Base-by-base conservation (phyloP, 139 green algal genomes). In the Haematococcus lacustris region DNA sequence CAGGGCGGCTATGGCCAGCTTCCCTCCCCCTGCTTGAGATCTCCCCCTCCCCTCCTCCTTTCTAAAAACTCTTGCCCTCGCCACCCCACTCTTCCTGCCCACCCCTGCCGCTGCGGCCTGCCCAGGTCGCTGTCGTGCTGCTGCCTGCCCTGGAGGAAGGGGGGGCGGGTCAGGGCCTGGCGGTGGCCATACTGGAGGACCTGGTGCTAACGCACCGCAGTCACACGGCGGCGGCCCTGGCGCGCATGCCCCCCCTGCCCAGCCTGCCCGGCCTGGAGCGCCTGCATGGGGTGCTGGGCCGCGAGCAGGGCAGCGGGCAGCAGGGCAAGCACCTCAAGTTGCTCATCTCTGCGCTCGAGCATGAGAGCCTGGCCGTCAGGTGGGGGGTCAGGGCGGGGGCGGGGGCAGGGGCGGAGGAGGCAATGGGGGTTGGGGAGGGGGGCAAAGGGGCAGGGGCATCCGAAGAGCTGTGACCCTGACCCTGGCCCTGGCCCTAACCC, bases 81-180 rank as follows among this genome's bases (percentile, higher is more conserved):
- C n/a, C n/a, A n/a, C n/a, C n/a, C n/a, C n/a, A n/a, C n/a, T n/a
- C n/a, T n/a, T n/a, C n/a, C n/a, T n/a, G n/a, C n/a, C n/a, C n/a
- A n/a, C n/a, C n/a, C n/a, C n/a, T n/a, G n/a, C n/a, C n/a, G n/a
- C n/a, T n/a, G n/a, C n/a, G n/a, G n/a, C n/a, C n/a, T n/a, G n/a
- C n/a, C n/a, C n/a, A 93, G 74, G 75, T 90, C 13, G 83, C 89
- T 1, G 90, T 95, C 28, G 82, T 88, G 9, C 66, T 95, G 72
- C 69, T 94, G 79, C 83, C 88, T 23, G 66, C 82, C 9, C 81
- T 94, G n/a, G 83, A 91, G 60, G 86, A 89, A 51, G 70, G 64
- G 1, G 78, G 76, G 5, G 1, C 39, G 0, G 69, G 65, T 30
- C 47, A 71, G 33, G 47, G 30, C 50, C 41, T 65, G 25, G 63